Base-by-base conservation (phyloP, 1,284 basidiomycete genomes). In the Microbotryum scabiosae region DNA sequence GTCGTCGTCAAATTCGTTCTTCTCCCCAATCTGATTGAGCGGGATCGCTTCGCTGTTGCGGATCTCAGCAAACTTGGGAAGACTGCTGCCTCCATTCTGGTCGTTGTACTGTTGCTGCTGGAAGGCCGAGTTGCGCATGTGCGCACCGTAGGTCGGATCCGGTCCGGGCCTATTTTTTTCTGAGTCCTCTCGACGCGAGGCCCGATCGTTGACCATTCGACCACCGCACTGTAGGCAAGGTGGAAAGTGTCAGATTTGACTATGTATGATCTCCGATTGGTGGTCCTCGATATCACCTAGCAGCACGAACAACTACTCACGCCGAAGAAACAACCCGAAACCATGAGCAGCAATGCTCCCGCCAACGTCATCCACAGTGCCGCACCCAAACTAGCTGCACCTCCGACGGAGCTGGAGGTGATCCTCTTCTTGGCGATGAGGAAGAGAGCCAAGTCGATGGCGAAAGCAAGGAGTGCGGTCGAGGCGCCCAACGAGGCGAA, bases 281-380 rank as follows among this genome's bases (percentile, higher is more conserved):
- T 18, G 23, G 9, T 45, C 16, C 14, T 26, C 8, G 4, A 4
- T 3, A 23, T 44, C 3, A 26, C 16, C 18, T 47, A 36, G n/a
- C 9, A 5, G 18, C 21, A 18, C 14, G 21, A 21, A 8, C 18
- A 4, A 10, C 20, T 18, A 60, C 65, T 50, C 47, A 65, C 63
- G 4, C 70, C 70, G 30, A 71, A 70, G 60, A 70, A 68, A 55
- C 68, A 70, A n/a, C 70, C 68, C 3, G 65, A 62, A 4, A 67
- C 20, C 12, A 58, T 36, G 36, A 66, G 57, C 9, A 69, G 53
- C 20, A 70, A 56, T n/a, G 60, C 61, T 12, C 64, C 70, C 0
- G 63, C 68, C 5, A 72, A 56, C 0, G 70, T 72, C 56, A 72
- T 64, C 70, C 70, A 72, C 25, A 71, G 28, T 10, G 65, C 68